Evolutionary conservation across 2,329 filamentous ascomycete species (phyloP).

Genomic region (Nemania sp.): DNA sequence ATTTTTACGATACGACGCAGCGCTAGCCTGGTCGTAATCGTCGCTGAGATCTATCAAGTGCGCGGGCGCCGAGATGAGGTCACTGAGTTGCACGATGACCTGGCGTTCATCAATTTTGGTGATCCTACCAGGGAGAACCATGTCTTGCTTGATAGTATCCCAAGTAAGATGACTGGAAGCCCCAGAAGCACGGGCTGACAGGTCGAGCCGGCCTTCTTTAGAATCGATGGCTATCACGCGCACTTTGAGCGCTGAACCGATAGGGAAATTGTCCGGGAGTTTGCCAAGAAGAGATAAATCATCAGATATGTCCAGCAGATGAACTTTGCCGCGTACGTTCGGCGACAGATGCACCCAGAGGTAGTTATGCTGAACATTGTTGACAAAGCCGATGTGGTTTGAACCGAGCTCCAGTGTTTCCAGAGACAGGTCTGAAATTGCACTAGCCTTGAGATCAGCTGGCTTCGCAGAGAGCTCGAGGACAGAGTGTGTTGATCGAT

Average conservation of each 20-base stretch:
- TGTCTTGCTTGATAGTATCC: constrained; percentile 72
- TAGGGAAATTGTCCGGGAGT: constrained; percentile 77
- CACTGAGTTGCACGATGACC: constrained; percentile 82
- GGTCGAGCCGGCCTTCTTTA: constrained; percentile 74
- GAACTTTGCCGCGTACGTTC: constrained; percentile 81
- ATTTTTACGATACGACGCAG: constrained; percentile 76
- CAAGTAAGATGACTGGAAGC: constrained; percentile 64
- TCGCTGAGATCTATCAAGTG: constrained; percentile 83
- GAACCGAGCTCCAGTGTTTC: constrained; percentile 73
- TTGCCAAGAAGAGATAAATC: constrained; percentile 80
- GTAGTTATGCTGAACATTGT: constrained; percentile 79
- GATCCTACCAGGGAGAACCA: constrained; percentile 80
- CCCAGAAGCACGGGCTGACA: constrained; percentile 72
- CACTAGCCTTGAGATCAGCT: constrained; percentile 58
- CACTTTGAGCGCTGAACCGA: constrained; percentile 85
- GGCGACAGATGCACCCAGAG: constrained; percentile 92
- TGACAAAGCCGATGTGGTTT: constrained; percentile 80
- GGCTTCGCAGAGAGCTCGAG: constrained; percentile 86
- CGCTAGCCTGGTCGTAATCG: constrained; percentile 80
- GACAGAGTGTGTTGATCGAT: constrained; percentile 78
- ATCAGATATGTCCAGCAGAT: constrained; percentile 81
- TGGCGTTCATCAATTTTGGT: constrained; percentile 85
- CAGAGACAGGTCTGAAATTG: constrained; percentile 62
- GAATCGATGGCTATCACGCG: constrained; percentile 75
- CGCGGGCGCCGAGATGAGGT: constrained; percentile 76